Percentiles rank a stretch among this genome's conserved stretches.
These are phyloP conservation scores for Coprinopsis sp. DNA, from an alignment of 768 basidiomycete species.

Conservation along the genomic window DNA sequence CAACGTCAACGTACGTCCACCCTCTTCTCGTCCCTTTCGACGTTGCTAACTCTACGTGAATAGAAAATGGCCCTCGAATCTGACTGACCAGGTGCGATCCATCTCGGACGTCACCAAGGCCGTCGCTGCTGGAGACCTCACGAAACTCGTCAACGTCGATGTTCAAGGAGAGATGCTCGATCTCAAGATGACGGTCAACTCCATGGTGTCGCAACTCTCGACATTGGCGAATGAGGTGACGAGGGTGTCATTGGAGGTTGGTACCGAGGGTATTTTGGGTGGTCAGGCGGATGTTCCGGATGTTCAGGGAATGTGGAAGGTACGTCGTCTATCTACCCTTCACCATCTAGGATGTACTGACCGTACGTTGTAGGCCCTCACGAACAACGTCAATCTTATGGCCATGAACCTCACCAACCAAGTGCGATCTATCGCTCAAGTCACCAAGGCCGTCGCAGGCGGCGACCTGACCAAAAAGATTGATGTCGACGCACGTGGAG, in stretches of 20 bases:
- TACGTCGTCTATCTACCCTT: constrained; percentile 19
- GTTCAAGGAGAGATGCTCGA: constrained; percentile 95
- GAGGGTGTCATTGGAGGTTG: constrained; percentile 87
- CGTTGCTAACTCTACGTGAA: background rate
- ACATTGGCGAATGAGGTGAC: constrained; percentile 83
- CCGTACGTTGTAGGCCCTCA: constrained; percentile 37
- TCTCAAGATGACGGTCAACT: constrained; percentile 83
- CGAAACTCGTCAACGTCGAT: constrained; percentile 83
- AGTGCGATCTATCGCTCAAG: constrained; percentile 81
- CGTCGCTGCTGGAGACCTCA: constrained; percentile 81
- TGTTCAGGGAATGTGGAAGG: constrained; percentile 95
- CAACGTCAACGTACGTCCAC: constrained; percentile 73
- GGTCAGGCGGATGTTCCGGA: constrained; percentile 92
- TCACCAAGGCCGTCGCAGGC: constrained; percentile 91
- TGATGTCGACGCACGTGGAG: constrained; percentile 85
- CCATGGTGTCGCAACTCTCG: constrained; percentile 75
- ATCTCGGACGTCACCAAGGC: constrained; percentile 90
- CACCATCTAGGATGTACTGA: too few species aligned
- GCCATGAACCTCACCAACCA: constrained; percentile 88
- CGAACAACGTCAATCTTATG: constrained; percentile 86
- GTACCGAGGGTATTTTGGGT: constrained; percentile 88
- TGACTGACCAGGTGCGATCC: constrained; percentile 84
- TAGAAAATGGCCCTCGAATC: constrained; percentile 83
- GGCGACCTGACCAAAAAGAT: constrained; percentile 95
- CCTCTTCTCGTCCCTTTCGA: background rate